Conservation (phyloP, 2,329 filamentous ascomycete species). For the Exophiala xenobiotica region DNA sequence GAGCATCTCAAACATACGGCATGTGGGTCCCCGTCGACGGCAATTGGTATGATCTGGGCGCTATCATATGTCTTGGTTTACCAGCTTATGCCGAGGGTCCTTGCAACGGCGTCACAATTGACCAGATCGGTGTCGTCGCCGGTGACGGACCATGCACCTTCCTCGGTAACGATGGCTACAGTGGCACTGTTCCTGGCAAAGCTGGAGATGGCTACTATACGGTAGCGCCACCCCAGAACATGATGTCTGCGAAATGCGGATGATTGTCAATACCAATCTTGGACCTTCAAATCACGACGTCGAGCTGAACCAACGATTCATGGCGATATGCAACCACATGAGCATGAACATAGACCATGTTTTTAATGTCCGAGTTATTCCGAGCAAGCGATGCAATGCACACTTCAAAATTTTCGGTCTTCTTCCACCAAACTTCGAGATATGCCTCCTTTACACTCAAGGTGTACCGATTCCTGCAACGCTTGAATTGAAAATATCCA, state of each 20-base stretch:
- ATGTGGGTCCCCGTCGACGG: constrained; percentile 28
- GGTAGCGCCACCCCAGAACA: constrained; percentile 31
- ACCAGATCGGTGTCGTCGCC: constrained; percentile 30
- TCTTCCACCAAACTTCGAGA: no score
- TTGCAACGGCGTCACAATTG: constrained; percentile 28
- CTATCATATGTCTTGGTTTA: constrained; percentile 29
- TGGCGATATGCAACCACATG: no score
- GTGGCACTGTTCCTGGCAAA: constrained; percentile 16
- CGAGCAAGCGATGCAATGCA: no score
- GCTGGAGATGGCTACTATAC: constrained; percentile 26
- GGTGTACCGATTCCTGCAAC: no score
- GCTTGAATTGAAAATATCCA: no score
- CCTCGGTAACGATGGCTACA: constrained; percentile 31
- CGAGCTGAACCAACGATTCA: no score
- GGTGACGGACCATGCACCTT: constrained; percentile 39
- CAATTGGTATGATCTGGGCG: constrained; percentile 20
- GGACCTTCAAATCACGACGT: no score
- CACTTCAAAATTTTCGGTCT: no score
- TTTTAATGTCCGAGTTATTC: no score
- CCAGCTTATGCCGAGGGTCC: constrained; percentile 27
- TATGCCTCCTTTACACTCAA: no score
- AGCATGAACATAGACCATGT: no score
- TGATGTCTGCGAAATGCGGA: constrained; percentile 23
- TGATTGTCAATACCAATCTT: no score
- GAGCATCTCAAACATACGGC: constrained; percentile 28